Base-by-base conservation (phyloP, 176 grass and related monocot genomes). In the Oryza meridionalis region DNA sequence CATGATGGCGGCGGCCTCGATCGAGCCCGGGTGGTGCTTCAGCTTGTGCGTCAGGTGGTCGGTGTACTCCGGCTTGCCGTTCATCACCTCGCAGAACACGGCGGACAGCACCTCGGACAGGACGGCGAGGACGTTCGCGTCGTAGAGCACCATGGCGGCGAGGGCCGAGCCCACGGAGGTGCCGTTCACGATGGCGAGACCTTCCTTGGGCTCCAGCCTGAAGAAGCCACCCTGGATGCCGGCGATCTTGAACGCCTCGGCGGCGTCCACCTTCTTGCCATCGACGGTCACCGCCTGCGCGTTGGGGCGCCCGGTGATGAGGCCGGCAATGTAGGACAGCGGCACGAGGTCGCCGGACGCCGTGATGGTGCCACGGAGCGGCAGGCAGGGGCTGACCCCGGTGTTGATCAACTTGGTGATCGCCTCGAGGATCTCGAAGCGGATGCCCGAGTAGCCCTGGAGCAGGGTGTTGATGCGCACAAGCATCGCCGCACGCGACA, bases 21-120 rank as follows among this genome's bases (percentile, higher is more conserved):
- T 96, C 67, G 92, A 91, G 1, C 94, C 94, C 25, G 94, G 94
- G 76, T 96, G 94, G 80, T 96, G 94, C 88, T 96, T 96, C 38
- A 95, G 84, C 85, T 92, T 92, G 85, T 95, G 93, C 61, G 90
- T 94, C 40, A 94, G 86, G 74, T 94, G 90, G 70, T 95, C 93
- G 17, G 93, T 87, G 77, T 79, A 95, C 88, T 95, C 93, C 13
- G 93, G 93, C 71, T 95, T 95, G 21, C 93, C 93, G 67, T 90
- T 89, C 93, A 95, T 95, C 2, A 95, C 93, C 85, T 95, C 93
- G 75, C 88, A 90, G 83, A 95, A 95, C 12, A 95, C 65, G 1
- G 93, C 93, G 2, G 93, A 92, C 12, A 92, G 81, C 1, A 95
- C 90, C 68, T 79, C 83, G 0, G 93, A 86, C 7, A 95, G 85